These are phyloP conservation scores for Leccinum sublutescens DNA, from an alignment of 768 basidiomycete genomes.

Conservation along the genomic window DNA sequence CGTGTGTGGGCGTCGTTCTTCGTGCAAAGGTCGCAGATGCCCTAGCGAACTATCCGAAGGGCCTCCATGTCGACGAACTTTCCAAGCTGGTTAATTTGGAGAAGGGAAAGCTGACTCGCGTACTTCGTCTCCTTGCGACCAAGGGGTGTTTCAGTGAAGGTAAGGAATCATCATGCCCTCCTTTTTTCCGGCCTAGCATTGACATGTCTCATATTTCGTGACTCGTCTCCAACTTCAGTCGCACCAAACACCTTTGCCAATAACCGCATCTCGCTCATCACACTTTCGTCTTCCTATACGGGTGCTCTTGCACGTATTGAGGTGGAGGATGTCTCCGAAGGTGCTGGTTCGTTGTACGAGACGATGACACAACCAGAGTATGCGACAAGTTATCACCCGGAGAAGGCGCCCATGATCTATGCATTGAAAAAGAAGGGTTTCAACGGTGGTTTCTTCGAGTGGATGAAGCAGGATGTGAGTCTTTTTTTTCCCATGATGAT, in stretches of 20 bases:
- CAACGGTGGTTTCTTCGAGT: conserved; percentile 22
- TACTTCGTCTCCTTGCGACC: conserved; percentile 31
- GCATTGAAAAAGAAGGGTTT: conserved; percentile 17
- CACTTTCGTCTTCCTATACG: conserved; percentile 12
- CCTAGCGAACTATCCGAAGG: conserved; percentile 25
- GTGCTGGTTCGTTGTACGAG: not conserved
- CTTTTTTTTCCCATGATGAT: not conserved
- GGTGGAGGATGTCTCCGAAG: not conserved
- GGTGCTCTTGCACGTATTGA: not conserved
- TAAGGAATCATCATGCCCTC: not conserved
- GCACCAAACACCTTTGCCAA: conserved; percentile 30
- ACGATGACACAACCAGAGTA: not conserved
- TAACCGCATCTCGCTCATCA: conserved; percentile 34
- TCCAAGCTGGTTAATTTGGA: conserved; percentile 24
- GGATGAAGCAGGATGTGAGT: conserved; percentile 24
- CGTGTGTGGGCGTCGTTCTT: conserved; percentile 25
- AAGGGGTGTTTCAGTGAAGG: conserved; percentile 34
- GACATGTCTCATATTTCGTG: not conserved
- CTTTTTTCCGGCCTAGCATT: not conserved
- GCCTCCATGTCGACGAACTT: conserved; percentile 29
- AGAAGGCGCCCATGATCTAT: conserved; percentile 21
- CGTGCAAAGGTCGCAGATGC: conserved; percentile 29
- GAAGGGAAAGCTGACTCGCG: conserved; percentile 28
- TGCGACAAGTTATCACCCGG: not conserved
- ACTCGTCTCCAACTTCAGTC: conserved; percentile 15